These are phyloP conservation scores for Physaria fendleri DNA, from an alignment of 345 rosid species.

Conservation along the genomic window DNA sequence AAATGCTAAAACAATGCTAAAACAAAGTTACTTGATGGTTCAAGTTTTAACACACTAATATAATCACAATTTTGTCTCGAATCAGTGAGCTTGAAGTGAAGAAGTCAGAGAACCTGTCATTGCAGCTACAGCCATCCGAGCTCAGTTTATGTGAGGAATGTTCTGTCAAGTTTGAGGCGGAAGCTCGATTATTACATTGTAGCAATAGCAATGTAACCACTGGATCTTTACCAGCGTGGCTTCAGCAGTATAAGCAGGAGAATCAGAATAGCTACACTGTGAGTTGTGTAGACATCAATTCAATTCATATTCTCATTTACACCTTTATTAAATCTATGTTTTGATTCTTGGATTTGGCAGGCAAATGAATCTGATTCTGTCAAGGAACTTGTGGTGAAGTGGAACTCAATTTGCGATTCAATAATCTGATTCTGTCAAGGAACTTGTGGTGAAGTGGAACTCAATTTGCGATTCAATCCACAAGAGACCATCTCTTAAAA, in stretches of 20 bases:
- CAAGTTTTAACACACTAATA: background rate
- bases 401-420: constrained; percentile 58
- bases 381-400: constrained; percentile 51
- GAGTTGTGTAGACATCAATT: constrained; percentile 8
- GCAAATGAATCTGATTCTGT: constrained; percentile 36
- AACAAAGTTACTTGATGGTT: background rate
- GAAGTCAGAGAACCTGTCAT: constrained; percentile 37
- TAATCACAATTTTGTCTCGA: background rate
- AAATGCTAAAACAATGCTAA: no score
- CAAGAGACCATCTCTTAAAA: constrained; percentile 41
- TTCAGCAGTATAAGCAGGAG: constrained; percentile 59
- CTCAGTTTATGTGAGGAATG: constrained; percentile 47
- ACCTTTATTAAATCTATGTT: background rate
- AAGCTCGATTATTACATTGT: constrained; percentile 33
- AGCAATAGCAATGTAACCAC: no score
- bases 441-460: constrained; percentile 61
- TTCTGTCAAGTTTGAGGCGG: constrained; percentile 41
- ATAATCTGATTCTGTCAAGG: constrained; percentile 36
- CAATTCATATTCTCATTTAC: background rate
- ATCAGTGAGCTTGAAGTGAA: constrained; percentile 29
- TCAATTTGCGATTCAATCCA: constrained; percentile 49
- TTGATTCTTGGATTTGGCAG: constrained; percentile 36
- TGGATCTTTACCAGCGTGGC: constrained; percentile 76
- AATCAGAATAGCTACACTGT: constrained; percentile 32
- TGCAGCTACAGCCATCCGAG: constrained; percentile 28